Conservation (phyloP, 164 flowering plant genomes). For the Magnolia changhungtana region DNA sequence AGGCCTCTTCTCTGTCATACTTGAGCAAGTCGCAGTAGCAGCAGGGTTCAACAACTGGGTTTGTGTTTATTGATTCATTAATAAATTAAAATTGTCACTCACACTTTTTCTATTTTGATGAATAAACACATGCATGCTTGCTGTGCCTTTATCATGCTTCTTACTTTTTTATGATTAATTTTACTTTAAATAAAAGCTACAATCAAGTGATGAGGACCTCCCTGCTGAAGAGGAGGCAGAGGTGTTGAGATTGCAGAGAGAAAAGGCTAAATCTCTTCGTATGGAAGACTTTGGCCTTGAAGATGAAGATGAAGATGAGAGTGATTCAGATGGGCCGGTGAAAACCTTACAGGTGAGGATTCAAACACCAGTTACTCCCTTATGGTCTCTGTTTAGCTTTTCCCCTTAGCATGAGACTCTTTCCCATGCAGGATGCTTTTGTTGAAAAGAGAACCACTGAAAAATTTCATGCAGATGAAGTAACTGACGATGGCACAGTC, state of each 20-base stretch:
- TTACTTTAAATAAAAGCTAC: constrained; percentile 28
- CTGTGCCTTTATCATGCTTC: not conserved
- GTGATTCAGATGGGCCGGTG: constrained; percentile 39
- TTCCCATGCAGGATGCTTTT: constrained; percentile 41
- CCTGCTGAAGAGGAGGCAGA: constrained; percentile 67
- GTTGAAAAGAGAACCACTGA: constrained; percentile 32
- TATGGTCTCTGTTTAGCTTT: not conserved
- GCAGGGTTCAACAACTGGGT: not conserved
- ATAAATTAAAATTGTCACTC: not conserved
- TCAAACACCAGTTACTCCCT: not conserved
- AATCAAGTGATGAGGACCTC: constrained; percentile 73
- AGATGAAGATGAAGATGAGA: constrained; percentile 54
- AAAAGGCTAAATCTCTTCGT: constrained; percentile 42
- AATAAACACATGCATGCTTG: not conserved
- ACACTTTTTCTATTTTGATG: not conserved
- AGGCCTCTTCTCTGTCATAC: not conserved
- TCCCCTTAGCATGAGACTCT: not conserved
- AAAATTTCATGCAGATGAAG: constrained; percentile 27
- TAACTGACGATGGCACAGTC: constrained; percentile 33
- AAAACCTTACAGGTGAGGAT: constrained; percentile 49
- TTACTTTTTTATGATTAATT: not conserved
- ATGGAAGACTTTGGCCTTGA: constrained; percentile 68
- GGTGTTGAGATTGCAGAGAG: constrained; percentile 49
- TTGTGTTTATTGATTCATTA: not conserved
- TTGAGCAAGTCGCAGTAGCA: not conserved